Conservation (phyloP, 1,284 basidiomycete species). For the Mycosarcoma maydis region DNA sequence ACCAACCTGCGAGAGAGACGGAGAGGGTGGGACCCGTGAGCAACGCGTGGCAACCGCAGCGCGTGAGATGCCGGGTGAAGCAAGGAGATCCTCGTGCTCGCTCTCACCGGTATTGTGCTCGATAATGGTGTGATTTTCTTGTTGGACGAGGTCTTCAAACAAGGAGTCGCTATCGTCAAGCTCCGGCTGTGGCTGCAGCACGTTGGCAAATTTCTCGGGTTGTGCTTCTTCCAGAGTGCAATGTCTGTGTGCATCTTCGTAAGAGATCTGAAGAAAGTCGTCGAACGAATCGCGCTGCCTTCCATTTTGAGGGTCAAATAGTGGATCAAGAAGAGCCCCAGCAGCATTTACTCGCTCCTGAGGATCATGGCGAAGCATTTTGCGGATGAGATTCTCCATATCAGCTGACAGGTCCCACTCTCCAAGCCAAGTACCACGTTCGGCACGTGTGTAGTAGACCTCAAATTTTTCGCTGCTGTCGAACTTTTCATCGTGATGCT, state of each 20-base stretch:
- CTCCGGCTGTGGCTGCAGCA: slow-evolving; percentile 1
- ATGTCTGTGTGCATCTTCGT: slow-evolving; percentile 9
- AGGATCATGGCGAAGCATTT: slow-evolving; percentile 43
- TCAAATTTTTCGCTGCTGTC: slow-evolving; percentile 47
- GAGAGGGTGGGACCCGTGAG: slow-evolving; percentile 15
- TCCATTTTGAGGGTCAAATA: slow-evolving; percentile 30
- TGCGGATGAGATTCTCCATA: slow-evolving; percentile 48
- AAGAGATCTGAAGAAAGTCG: slow-evolving; percentile 31
- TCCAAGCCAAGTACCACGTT: slow-evolving; percentile 44
- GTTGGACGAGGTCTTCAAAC: slow-evolving; percentile 24
- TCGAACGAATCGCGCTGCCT: slow-evolving; percentile 33
- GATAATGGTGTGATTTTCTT: neutral
- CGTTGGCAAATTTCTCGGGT: neutral
- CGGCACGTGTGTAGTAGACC: slow-evolving; percentile 52
- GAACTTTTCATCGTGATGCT: slow-evolving; percentile 51
- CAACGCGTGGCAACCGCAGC: slow-evolving; percentile 14
- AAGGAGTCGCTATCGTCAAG: slow-evolving; percentile 27
- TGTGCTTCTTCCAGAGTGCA: neutral
- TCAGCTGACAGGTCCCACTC: slow-evolving; percentile 36
- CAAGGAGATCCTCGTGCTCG: slow-evolving; percentile 4
- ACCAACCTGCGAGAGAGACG: slow-evolving; percentile 41
- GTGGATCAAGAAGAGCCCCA: slow-evolving; percentile 35
- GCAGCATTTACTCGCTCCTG: slow-evolving; percentile 37
- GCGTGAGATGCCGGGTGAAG: slow-evolving; percentile 33
- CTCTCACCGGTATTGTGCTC: neutral